Conservation (phyloP, 2,329 filamentous ascomycete genomes). For the Shiraia sp. region DNA sequence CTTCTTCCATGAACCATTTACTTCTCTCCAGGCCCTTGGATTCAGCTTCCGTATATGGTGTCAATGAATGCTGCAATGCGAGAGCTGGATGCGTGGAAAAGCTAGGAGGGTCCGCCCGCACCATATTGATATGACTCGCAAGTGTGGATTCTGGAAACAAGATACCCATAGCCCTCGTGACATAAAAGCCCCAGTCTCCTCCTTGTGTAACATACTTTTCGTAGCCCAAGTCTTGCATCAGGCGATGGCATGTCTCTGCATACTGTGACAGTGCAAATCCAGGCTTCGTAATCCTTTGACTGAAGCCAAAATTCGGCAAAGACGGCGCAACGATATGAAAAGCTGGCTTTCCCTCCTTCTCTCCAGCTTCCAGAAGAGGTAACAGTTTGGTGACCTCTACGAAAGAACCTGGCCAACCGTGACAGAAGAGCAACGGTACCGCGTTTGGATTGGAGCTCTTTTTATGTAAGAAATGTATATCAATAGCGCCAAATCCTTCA, state of each 20-base stretch:
- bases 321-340: slow-evolving; percentile 60
- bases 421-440: slow-evolving; percentile 69
- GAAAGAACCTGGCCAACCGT: slow-evolving; percentile 73
- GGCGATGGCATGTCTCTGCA: slow-evolving; percentile 65
- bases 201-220: slow-evolving; percentile 61
- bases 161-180: slow-evolving; percentile 65
- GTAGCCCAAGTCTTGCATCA: slow-evolving; percentile 72
- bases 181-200: slow-evolving; percentile 71
- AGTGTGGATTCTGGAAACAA: slow-evolving; percentile 62
- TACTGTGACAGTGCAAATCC: slow-evolving; percentile 65
- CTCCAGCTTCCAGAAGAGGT: slow-evolving; percentile 41
- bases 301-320: slow-evolving; percentile 62
- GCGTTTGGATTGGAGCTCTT: slow-evolving; percentile 55
- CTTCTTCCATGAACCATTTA: slow-evolving; percentile 62
- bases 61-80: slow-evolving; percentile 60
- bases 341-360: slow-evolving; percentile 46
- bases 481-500: slow-evolving; percentile 61
- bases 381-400: slow-evolving; percentile 68
- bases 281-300: slow-evolving; percentile 52
- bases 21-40: slow-evolving; percentile 57
- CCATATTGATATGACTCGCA: slow-evolving; percentile 67
- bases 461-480: slow-evolving; percentile 69
- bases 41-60: slow-evolving; percentile 59
- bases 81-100: slow-evolving; percentile 59
- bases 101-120: slow-evolving; percentile 46